A percentile compares a stretch with the other conserved stretches of the same genome.
Conservation (phyloP, 345 rosid species). For the Populus simonii region DNA sequence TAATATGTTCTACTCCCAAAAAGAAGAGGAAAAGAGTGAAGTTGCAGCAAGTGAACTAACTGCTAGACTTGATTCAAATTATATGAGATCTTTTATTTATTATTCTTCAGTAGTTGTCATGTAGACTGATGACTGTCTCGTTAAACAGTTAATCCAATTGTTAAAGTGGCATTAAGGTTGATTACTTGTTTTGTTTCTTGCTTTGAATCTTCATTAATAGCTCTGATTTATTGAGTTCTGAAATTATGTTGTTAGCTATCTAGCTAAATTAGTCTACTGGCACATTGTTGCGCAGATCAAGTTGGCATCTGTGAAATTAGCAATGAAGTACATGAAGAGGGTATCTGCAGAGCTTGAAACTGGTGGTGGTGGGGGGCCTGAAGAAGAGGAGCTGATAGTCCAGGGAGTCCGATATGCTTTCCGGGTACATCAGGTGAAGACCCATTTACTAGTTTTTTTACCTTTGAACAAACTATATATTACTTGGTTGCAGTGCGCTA, state of each 20-base stretch:
- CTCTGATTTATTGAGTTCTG: neutral
- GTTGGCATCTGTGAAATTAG: conserved; percentile 83
- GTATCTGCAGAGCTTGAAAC: conserved; percentile 83
- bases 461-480: too few relatives aligned
- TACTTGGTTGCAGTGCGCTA: neutral
- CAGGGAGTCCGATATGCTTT: conserved; percentile 94
- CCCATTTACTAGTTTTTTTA: neutral
- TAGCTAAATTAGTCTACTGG: neutral
- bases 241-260: neutral
- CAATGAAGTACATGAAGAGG: conserved; percentile 95
- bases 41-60: too few relatives aligned
- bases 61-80: too few relatives aligned
- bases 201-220: neutral
- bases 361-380: conserved; percentile 58
- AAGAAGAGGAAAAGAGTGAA: too few relatives aligned
- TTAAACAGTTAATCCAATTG: too few relatives aligned
- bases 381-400: conserved; percentile 92
- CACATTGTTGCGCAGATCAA: conserved; percentile 57
- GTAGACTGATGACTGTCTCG: too few relatives aligned
- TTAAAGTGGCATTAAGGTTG: too few relatives aligned
- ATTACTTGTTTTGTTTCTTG: neutral
- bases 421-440: conserved; percentile 91
- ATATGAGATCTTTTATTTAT: too few relatives aligned
- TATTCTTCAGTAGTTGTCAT: too few relatives aligned
- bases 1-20: too few relatives aligned